Base-by-base conservation (phyloP, 2,329 filamentous ascomycete genomes). In the Arthroderma sp. region DNA sequence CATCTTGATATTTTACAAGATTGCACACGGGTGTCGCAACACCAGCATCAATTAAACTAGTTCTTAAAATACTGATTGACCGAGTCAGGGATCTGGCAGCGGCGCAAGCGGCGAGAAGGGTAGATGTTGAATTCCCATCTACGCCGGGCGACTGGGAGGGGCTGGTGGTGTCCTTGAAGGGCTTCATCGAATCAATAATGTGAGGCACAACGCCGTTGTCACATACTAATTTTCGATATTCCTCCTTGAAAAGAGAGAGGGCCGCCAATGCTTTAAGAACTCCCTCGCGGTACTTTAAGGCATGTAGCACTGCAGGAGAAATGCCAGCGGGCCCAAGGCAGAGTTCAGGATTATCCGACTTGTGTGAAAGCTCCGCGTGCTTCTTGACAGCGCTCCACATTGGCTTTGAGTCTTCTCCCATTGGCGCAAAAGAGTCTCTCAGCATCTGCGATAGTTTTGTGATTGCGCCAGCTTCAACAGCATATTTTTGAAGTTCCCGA, bases 71-170 rank as follows among this genome's bases (percentile, higher is more conserved):
- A 58, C 78, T 84, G 22, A 94, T 81, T 1, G 87, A 94, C 36
- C 91, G 78, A 2, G 86, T 85, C 40, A 96, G 70, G 59, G 87
- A 84, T 50, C 85, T 76, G 29, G 87, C 76, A 28, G 84, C 80
- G 56, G 85, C 81, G 58, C 88, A 95, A 1, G 86, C 89, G 15
- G 88, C 87, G 44, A 93, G 73, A 22, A 96, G 71, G 22, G 94
- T 88, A 3, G 77, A 68, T 5, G 78, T 71, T 1, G 87, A 81
- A 55, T 96, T 95, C 2, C 85, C 86, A 53, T 83, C 83, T 8
- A 75, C 67, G 53, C 63, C 52, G 48, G 57, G 57, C 5, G 55
- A 53, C 31, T 53, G 57, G 2, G 57, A 52, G 9, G 50, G 50
- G 28, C 61, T 57, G 40, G 59, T 54, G 8, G 34, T 36, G 4